Percentiles rank a stretch among this genome's conserved stretches.
These are phyloP conservation scores for Cryptococcus jaspeensis DNA, from an alignment of 1,284 basidiomycete species.

Conservation along the genomic window DNA sequence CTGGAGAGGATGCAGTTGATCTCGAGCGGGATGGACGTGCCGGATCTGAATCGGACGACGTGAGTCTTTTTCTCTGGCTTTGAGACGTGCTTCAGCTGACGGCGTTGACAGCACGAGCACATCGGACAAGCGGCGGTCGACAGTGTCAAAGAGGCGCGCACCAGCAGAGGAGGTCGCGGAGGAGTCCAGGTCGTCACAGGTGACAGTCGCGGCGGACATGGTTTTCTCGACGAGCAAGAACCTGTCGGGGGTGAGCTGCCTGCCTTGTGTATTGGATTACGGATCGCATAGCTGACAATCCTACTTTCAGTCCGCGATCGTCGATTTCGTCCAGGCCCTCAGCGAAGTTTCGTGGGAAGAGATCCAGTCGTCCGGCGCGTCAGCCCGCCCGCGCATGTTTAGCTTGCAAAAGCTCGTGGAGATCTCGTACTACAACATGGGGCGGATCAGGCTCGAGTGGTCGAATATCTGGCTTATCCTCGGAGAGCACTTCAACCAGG, in stretches of 20 bases:
- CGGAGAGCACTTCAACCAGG: conserved; percentile 98
- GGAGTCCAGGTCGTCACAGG: conserved; percentile 94
- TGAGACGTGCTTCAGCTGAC: not conserved
- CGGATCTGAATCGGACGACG: conserved; percentile 77
- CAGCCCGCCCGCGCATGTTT: conserved; percentile 90
- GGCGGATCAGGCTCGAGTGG: conserved; percentile 97
- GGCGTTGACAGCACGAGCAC: conserved; percentile 9
- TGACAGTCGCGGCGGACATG: conserved; percentile 98
- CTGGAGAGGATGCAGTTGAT: conserved; percentile 97
- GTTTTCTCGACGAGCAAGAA: conserved; percentile 96
- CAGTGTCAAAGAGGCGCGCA: conserved; percentile 18
- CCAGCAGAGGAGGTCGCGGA: conserved; percentile 93
- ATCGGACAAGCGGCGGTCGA: conserved; percentile 19
- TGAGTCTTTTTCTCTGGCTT: conserved; percentile 48
- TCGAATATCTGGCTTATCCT: conserved; percentile 97
- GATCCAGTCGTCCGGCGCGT: conserved; percentile 93
- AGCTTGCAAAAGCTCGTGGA: conserved; percentile 98
- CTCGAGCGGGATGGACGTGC: conserved; percentile 76
- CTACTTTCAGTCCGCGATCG: conserved; percentile 76
- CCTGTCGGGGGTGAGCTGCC: conserved; percentile 75
- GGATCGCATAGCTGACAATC: conserved; percentile 12
- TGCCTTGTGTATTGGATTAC: not conserved
- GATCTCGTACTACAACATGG: conserved; percentile 99
- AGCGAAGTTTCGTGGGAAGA: conserved; percentile 99
- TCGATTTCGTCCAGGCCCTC: conserved; percentile 94